A percentile compares a stretch with the other conserved stretches of the same genome.
Conservation (phyloP, 306 rosid species). For the Urtica urens region DNA sequence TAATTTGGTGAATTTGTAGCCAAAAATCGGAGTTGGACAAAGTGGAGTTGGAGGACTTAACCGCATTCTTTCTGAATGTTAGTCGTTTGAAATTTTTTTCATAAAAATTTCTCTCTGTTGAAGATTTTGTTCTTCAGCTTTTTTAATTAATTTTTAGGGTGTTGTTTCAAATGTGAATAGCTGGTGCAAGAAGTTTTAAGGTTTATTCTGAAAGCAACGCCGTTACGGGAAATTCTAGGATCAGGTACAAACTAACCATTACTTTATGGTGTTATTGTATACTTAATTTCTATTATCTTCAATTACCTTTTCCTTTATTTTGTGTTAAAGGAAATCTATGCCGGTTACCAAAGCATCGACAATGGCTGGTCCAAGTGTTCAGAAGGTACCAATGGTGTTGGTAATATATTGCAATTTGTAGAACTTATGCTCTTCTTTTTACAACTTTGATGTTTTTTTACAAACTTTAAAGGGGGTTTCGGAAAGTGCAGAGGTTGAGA, state of each 20-base stretch:
- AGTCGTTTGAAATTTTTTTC: constrained; percentile 1
- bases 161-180: not conserved
- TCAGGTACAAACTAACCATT: no score
- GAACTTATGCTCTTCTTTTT: constrained; percentile 2
- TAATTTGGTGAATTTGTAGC: constrained; percentile 21
- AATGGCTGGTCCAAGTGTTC: constrained; percentile 14
- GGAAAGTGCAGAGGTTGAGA: constrained; percentile 33
- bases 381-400: constrained; percentile 36
- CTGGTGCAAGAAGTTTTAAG: not conserved
- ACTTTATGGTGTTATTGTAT: no score
- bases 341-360: constrained; percentile 27
- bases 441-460: constrained; percentile 13
- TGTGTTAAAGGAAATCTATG: constrained; percentile 25
- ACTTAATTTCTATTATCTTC: not conserved
- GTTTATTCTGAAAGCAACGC: not conserved
- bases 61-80: constrained; percentile 27
- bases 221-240: not conserved
- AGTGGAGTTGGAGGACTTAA: constrained; percentile 24
- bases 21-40: constrained; percentile 23
- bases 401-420: constrained; percentile 4
- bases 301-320: not conserved
- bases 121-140: not conserved
- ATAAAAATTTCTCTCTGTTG: constrained; percentile 25
- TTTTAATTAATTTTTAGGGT: not conserved
- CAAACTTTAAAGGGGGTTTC: constrained; percentile 31